Conservation (phyloP, 75 land plant genomes). For the Pinus tabuliformis region DNA sequence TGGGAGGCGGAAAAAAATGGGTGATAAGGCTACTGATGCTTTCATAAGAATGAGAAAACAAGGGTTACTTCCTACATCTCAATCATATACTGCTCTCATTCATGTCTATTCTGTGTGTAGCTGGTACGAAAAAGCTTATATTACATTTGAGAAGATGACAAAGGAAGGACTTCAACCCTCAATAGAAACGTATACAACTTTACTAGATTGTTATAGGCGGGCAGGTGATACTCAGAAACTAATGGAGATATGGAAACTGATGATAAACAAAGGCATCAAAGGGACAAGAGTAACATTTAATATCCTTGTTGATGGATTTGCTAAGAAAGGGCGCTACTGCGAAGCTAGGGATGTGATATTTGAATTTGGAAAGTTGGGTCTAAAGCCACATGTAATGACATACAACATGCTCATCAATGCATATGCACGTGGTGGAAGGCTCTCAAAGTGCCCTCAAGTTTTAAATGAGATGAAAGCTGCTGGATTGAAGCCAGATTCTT, state of each 20-base stretch:
- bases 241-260: slow-evolving; percentile 70
- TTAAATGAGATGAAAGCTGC: slow-evolving; percentile 72
- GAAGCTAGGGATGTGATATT: slow-evolving; percentile 79
- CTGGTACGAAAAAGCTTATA: slow-evolving; percentile 78
- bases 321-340: slow-evolving; percentile 68
- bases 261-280: slow-evolving; percentile 45
- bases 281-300: slow-evolving; percentile 77
- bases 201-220: slow-evolving; percentile 75
- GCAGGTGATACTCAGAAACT: slow-evolving; percentile 60
- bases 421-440: slow-evolving; percentile 78
- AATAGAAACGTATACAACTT: slow-evolving; percentile 80
- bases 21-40: slow-evolving; percentile 76
- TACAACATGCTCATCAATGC: slow-evolving; percentile 91
- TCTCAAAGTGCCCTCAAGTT: slow-evolving; percentile 53
- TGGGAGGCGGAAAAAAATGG: slow-evolving; percentile 58
- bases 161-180: slow-evolving; percentile 64
- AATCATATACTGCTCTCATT: slow-evolving; percentile 83
- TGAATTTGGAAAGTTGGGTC: slow-evolving; percentile 67
- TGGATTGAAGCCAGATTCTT: slow-evolving; percentile 69
- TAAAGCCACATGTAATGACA: slow-evolving; percentile 68
- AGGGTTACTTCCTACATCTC: slow-evolving; percentile 63
- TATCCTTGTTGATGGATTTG: slow-evolving; percentile 79
- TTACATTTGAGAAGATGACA: slow-evolving; percentile 73
- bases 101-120: slow-evolving; percentile 73
- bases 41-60: slow-evolving; percentile 66